These are phyloP conservation scores for Monilinia fructicola DNA, from an alignment of 2,329 filamentous ascomycete species.

Conservation along the genomic window DNA sequence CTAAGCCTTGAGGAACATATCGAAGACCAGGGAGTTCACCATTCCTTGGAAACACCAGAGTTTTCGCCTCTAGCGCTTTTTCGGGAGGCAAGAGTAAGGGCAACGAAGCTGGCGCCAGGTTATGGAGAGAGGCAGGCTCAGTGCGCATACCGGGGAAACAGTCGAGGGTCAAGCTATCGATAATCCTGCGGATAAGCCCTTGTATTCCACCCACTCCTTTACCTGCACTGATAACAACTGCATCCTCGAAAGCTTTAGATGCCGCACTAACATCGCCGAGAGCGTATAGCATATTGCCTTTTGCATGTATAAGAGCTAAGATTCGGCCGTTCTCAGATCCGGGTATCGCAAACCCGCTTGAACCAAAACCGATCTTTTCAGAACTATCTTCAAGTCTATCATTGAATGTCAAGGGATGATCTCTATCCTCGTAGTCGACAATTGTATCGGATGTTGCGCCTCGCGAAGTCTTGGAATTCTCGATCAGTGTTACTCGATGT, in stretches of 20 bases:
- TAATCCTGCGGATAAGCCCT: constrained; percentile 75
- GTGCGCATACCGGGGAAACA: constrained; percentile 43
- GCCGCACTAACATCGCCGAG: constrained; percentile 78
- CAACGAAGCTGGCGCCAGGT: constrained; percentile 21
- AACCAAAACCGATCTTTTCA: constrained; percentile 56
- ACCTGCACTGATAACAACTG: constrained; percentile 83
- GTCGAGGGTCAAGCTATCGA: constrained; percentile 62
- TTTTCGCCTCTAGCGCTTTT: constrained; percentile 77
- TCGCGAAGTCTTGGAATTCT: constrained; percentile 34
- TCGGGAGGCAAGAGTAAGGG: constrained; percentile 82
- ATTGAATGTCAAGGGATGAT: constrained; percentile 29
- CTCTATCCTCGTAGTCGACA: constrained; percentile 38
- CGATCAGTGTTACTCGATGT: constrained; percentile 52
- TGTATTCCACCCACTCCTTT: constrained; percentile 68
- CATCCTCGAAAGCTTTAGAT: constrained; percentile 89
- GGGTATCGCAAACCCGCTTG: constrained; percentile 81
- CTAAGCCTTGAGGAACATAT: constrained; percentile 67
- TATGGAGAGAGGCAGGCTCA: constrained; percentile 28
- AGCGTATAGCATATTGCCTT: constrained; percentile 97
- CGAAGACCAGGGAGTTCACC: constrained; percentile 79
- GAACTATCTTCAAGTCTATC: constrained; percentile 27
- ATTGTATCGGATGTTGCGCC: constrained; percentile 35
- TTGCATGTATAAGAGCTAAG: constrained; percentile 90
- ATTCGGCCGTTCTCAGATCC: constrained; percentile 89
- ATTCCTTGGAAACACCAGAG: constrained; percentile 73